Conservation (phyloP, 768 basidiomycete species). For the Auricularia heimuer region DNA sequence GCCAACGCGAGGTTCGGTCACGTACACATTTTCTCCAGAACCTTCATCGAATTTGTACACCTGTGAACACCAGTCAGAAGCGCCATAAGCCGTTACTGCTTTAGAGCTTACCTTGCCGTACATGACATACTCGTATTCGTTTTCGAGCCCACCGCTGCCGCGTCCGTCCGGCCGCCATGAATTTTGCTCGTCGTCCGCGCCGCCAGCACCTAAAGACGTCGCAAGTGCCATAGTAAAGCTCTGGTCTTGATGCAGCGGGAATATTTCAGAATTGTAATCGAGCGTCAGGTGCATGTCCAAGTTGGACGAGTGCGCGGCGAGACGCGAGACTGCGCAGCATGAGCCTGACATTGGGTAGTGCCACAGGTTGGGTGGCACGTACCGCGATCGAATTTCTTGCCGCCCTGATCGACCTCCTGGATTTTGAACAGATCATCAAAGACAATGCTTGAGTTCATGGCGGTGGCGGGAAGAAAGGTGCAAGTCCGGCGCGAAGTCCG, state of each 20-base stretch:
- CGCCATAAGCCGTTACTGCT: neutral
- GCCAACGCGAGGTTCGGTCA: slow-evolving; percentile 10
- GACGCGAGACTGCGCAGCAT: slow-evolving; percentile 66
- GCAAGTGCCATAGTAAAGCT: slow-evolving; percentile 81
- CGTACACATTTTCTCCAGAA: slow-evolving; percentile 76
- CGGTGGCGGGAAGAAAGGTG: neutral
- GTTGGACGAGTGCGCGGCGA: slow-evolving; percentile 83
- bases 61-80: slow-evolving; percentile 27
- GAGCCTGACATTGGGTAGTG: neutral
- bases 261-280: slow-evolving; percentile 90
- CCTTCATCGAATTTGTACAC: slow-evolving; percentile 95
- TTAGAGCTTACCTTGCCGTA: slow-evolving; percentile 72
- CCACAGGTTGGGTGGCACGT: slow-evolving; percentile 16
- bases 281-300: slow-evolving; percentile 87
- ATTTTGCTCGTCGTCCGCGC: slow-evolving; percentile 48
- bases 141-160: slow-evolving; percentile 71
- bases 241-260: slow-evolving; percentile 58
- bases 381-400: slow-evolving; percentile 98
- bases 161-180: slow-evolving; percentile 83
- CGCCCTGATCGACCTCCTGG: slow-evolving; percentile 76
- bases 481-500: neutral
- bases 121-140: slow-evolving; percentile 99
- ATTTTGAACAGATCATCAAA: slow-evolving; percentile 94
- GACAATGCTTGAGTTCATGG: slow-evolving; percentile 32
- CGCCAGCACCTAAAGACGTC: slow-evolving; percentile 59